Evolutionary conservation across 2,329 filamentous ascomycete species (phyloP).

Genomic region (Talaromyces atroroseus): DNA sequence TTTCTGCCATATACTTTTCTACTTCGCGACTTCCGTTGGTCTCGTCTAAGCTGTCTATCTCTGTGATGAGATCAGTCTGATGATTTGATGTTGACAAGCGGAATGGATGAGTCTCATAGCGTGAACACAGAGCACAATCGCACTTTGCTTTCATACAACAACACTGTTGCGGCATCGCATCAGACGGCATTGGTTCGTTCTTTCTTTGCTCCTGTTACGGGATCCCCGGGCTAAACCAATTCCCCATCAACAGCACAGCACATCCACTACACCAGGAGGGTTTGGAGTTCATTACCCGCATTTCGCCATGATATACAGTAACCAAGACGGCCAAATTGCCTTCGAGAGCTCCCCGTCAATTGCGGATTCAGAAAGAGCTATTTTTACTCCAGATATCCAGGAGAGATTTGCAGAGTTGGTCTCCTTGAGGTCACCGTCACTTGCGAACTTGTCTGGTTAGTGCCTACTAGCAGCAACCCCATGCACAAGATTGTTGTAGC

Average conservation of each 20-base stretch:
- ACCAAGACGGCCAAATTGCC: conserved; percentile 29
- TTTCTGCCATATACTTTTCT: not conserved
- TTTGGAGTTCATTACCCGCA: conserved; percentile 25
- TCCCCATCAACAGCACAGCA: conserved; percentile 13
- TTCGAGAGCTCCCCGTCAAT: conserved; percentile 30
- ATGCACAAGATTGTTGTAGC: not conserved
- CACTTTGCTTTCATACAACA: conserved; percentile 10
- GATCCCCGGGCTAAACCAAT: not conserved
- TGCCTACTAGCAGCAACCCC: not conserved
- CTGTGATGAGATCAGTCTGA: not conserved
- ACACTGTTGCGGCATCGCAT: conserved; percentile 18
- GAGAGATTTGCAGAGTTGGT: conserved; percentile 23
- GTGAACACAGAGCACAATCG: conserved; percentile 7
- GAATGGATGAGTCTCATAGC: conserved; percentile 10
- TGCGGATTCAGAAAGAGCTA: conserved; percentile 24
- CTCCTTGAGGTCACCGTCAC: conserved; percentile 22
- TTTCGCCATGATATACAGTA: conserved; percentile 34
- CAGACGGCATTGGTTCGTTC: conserved; percentile 18
- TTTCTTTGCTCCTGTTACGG: not conserved
- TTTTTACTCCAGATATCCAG: conserved; percentile 34
- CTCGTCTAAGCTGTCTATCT: not conserved
- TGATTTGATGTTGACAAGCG: not conserved
- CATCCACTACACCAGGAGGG: conserved; percentile 17
- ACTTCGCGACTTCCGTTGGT: not conserved
- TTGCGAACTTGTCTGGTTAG: conserved; percentile 24